phyloP scores from a whole-genome alignment of 169 alveolate genomes.

The Plasmodium reichenowi region DNA sequence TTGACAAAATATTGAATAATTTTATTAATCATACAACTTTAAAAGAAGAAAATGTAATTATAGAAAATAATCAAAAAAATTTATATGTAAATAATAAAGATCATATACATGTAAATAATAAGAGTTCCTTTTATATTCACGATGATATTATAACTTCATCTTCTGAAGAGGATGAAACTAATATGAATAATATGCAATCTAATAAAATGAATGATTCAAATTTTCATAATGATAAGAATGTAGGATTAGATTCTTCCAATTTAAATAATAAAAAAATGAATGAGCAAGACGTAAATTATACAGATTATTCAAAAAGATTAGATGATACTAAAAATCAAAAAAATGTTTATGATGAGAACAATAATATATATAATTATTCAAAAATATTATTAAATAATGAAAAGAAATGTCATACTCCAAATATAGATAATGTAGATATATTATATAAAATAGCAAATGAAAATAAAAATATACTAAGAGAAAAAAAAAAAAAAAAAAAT shows the following conservation, averaged over 20 bases:
- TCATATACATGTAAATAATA: not conserved
- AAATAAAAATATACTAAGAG: slow-evolving; percentile 45
- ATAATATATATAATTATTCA: not conserved
- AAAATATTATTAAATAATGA: not conserved
- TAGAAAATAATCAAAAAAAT: not conserved
- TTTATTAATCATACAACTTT: not conserved
- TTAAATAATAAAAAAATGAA: not conserved
- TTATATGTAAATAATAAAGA: not conserved
- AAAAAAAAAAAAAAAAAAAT: slow-evolving; percentile 27
- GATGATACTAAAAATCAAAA: not conserved
- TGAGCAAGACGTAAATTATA: not conserved
- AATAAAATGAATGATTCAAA: not conserved
- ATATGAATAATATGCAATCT: not conserved
- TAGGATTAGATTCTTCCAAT: not conserved
- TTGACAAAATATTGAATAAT: slow-evolving; percentile 25
- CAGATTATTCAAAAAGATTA: not conserved
- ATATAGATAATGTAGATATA: not conserved
- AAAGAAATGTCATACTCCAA: not conserved
- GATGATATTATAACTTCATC: not conserved
- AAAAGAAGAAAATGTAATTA: not conserved
- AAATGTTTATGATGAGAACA: not conserved
- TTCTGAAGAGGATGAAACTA: not conserved
- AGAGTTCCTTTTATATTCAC: not conserved
- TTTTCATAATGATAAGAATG: not conserved
- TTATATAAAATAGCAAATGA: slow-evolving; percentile 14